Evolutionary conservation across 192 early-diverging fungal species (phyloP), one percentile per base, ranked within the genome.

Genomic region (Coemansia sp.): DNA sequence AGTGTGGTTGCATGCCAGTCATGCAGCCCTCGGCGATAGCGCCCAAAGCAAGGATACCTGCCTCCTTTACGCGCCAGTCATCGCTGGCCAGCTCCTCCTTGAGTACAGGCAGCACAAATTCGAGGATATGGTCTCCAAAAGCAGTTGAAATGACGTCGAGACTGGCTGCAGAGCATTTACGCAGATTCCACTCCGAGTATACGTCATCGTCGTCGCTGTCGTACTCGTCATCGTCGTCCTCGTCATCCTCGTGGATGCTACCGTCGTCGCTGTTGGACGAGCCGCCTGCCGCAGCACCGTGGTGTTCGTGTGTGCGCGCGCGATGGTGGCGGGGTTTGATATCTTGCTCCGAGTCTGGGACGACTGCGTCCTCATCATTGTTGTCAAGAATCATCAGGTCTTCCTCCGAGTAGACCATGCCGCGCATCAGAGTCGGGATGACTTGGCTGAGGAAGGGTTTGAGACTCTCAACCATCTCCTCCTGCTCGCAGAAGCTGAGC

Each of bases 91-190:
- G 87, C 76, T 93, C 87, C 41, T 88, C 85, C 70, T 94, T 90
- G 41, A 98, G 85, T 39, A 87, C 82, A 16, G 98, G 97, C 73
- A 98, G 84, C 58, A 99, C 83, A 65, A 90, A 86, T 58, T 88
- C 83, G 43, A 99, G 84, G 63, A 97, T 84, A 20, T 89, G 92
- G 70, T 92, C 90, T 59, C 87, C 90, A 75, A 93, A 97, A 1
- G 95, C 88, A 32, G 91, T 93, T 16, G 96, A 91, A 61, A 99
- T 72, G 7, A 98, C 92, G 70, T 99, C 98, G 44, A 99, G 77
- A 49, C 96, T 94, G 8, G 96, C 95, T 2, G 98, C 97, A 9
- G 93, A 90, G 86, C 98, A 99, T 83, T 99, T 99, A 74, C 98
- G 90, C 43, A 99, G 76, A 74, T 95, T 99, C 98, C 98, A 99